Conservation (phyloP, 805 yeast species). For the Lachancea quebecensis region DNA sequence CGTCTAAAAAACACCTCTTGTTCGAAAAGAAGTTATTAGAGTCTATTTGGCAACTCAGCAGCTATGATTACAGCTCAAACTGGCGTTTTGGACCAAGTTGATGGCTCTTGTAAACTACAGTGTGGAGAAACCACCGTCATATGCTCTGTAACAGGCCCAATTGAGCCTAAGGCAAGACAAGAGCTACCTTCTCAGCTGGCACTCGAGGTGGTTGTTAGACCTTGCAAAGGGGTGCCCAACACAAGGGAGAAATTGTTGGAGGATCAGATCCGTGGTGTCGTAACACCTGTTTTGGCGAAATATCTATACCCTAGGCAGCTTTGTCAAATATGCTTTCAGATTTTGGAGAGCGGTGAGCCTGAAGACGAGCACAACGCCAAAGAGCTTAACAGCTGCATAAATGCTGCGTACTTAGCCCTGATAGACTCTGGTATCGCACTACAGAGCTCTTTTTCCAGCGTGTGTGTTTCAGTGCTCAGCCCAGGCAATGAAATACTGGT, state of each 20-base stretch:
- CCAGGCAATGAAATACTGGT: conserved; percentile 28
- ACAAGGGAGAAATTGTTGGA: conserved; percentile 73
- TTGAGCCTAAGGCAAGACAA: conserved; percentile 75
- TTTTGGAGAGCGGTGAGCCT: conserved; percentile 41
- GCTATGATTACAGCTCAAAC: conserved; percentile 2
- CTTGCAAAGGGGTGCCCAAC: conserved; percentile 66
- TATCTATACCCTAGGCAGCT: conserved; percentile 72
- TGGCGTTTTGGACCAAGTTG: conserved; percentile 50
- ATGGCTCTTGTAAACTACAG: conserved; percentile 67
- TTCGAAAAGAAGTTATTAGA: neutral
- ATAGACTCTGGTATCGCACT: conserved; percentile 75
- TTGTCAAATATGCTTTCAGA: conserved; percentile 61
- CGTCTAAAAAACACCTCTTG: neutral
- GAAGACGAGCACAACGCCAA: conserved; percentile 32
- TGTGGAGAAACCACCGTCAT: conserved; percentile 51
- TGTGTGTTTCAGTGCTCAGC: conserved; percentile 38
- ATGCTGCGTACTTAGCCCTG: conserved; percentile 67
- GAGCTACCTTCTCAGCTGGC: conserved; percentile 76
- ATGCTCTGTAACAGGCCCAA: conserved; percentile 83
- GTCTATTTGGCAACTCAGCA: neutral
- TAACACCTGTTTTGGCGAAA: conserved; percentile 54
- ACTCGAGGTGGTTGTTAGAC: conserved; percentile 71
- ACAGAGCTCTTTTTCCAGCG: conserved; percentile 52
- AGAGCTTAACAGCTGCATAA: conserved; percentile 64
- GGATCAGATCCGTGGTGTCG: conserved; percentile 55